Base-by-base conservation (phyloP, 495 filamentous ascomycete genomes). In the Annulohypoxylon maeteangense region DNA sequence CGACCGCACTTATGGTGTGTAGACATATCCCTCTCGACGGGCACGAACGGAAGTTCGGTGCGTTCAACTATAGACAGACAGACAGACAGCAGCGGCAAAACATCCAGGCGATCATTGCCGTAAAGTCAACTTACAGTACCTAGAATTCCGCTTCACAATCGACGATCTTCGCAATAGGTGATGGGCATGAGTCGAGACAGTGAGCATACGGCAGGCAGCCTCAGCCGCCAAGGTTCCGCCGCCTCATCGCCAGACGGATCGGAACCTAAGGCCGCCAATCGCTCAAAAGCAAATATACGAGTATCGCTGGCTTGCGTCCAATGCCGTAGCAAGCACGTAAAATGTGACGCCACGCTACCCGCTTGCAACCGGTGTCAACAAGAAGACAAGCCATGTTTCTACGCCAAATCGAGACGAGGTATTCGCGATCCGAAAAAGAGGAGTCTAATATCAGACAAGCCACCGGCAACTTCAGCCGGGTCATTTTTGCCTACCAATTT, bases 261-360 rank as follows among this genome's bases (percentile, higher is more conserved):
- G 50, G 73, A 73, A 29, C 50, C 70, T 4, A 77, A 67, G 27
- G 45, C 64, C 36, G 67, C 67, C 47, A 71, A 65, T 48, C 70
- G 73, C 32, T 75, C 75, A 23, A 77, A 77, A 38, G 71, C 78
- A 57, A 70, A 71, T 51, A 77, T 78, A 51, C 70, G 77, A 23
- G 82, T 86, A 10, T 82, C 85, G 36, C 72, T 87, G 36, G 87
- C 87, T 18, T 89, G 87, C 54, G 79, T 87, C 20, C 84, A 86
- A 34, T 90, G 87, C 75, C 82, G 87, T 7, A 84, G 81, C 68
- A 82, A 87, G 63, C 87, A 89, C 75, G 74, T 89, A n/a, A 89
- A 88, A 75, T 90, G 87, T 70, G 86, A 88, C 65, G 84, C 85
- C 23, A 79, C 79, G 11, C 74, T 81, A 57, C 87, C 87, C 10